Conservation (phyloP, 371 early-diverging fungal species). For the Apophysomyces variabilis region DNA sequence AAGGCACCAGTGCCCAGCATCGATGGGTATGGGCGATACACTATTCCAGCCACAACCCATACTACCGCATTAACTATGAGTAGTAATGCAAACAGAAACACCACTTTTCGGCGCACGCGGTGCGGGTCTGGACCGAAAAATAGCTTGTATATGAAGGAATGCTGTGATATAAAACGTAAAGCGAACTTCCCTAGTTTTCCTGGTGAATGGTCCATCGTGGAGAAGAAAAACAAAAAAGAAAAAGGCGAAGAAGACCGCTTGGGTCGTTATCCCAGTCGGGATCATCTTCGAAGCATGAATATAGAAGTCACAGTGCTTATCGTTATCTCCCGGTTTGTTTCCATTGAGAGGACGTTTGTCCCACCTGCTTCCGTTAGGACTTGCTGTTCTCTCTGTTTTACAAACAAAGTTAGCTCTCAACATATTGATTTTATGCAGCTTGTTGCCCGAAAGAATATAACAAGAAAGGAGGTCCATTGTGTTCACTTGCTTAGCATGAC, state of each 20-base stretch:
- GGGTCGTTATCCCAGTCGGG: neutral
- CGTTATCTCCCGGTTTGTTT: too few species aligned
- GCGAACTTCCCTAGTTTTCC: constrained; percentile 24
- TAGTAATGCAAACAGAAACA: constrained; percentile 33
- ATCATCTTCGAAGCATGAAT: too few species aligned
- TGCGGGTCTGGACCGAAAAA: constrained; percentile 47
- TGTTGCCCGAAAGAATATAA: too few species aligned
- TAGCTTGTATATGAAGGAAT: constrained; percentile 38
- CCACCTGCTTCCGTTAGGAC: too few species aligned
- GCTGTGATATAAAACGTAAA: constrained; percentile 25
- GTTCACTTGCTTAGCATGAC: too few species aligned
- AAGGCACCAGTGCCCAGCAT: constrained; percentile 56
- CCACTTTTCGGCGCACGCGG: constrained; percentile 34
- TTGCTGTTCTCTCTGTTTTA: too few species aligned
- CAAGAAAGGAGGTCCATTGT: too few species aligned
- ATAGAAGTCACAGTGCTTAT: too few species aligned
- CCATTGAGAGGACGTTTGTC: too few species aligned
- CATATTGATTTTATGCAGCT: too few species aligned
- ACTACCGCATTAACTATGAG: constrained; percentile 40
- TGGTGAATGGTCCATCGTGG: constrained; percentile 14
- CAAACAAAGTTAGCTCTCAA: too few species aligned
- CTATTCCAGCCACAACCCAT: constrained; percentile 48
- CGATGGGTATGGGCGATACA: constrained; percentile 44
- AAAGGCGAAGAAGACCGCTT: neutral
- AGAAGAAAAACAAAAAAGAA: neutral